Conservation (phyloP, 768 basidiomycete genomes). For the Leccinum arenicola region DNA sequence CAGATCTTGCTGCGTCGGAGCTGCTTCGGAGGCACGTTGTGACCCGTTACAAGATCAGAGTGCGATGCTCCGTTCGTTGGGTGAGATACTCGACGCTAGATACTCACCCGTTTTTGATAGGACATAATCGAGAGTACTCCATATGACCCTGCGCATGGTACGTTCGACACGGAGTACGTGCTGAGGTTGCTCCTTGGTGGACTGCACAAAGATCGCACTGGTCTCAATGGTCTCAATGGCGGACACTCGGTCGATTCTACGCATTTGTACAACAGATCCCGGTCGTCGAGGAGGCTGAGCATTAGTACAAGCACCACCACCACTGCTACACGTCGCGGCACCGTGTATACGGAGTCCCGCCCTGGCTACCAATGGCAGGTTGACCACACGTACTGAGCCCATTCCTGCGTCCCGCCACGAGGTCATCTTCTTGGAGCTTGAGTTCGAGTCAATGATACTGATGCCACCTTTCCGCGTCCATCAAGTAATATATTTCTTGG, state of each 20-base stretch:
- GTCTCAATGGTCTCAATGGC: slow-evolving; percentile 5
- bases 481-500: too few species aligned
- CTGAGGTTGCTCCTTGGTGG: slow-evolving; percentile 32
- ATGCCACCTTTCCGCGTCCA: too few species aligned
- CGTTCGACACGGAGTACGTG: slow-evolving; percentile 35
- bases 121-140: slow-evolving; percentile 49
- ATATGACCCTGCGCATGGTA: slow-evolving; percentile 29
- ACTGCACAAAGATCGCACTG: slow-evolving; percentile 14
- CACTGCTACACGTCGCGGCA: too few species aligned
- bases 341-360: too few species aligned
- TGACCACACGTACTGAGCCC: too few species aligned
- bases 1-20: slow-evolving; percentile 35
- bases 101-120: slow-evolving; percentile 11
- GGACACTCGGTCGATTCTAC: slow-evolving; percentile 1
- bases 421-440: too few species aligned
- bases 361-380: too few species aligned
- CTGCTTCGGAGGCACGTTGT: slow-evolving; percentile 37
- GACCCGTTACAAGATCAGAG: slow-evolving; percentile 30
- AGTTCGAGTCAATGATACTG: too few species aligned
- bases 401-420: too few species aligned
- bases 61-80: slow-evolving; percentile 1
- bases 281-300: slow-evolving; percentile 4
- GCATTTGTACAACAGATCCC: neutral
- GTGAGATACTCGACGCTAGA: neutral
- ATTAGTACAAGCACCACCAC: neutral